Evolutionary conservation across 257 asterid species (phyloP), one percentile per base, ranked within the genome.

Genomic region (Nicotiana noctiflora): DNA sequence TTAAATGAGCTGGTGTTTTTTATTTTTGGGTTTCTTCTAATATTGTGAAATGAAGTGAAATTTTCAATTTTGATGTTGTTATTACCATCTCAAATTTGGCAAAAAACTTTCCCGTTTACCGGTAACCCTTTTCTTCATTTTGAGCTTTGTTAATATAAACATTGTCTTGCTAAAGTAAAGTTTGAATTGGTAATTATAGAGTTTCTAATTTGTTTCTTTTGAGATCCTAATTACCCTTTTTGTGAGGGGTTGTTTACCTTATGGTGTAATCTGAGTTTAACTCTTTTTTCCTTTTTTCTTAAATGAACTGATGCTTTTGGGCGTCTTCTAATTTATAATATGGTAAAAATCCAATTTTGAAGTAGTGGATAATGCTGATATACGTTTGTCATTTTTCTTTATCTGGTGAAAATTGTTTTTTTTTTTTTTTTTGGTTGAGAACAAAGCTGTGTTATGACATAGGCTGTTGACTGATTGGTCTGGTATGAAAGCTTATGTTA

Each of bases 271-370:
- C 19, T 53, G 59, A 53, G 15, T 53, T 53, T 2, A 40, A 40
- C 57, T 52, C n/a, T 15, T 52, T 52, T 52, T 52, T 17, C 9
- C 11, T 11, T n/a, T 34, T 67, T 67, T 8, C 59, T 44, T 70
- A 70, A 44, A 70, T 44, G 77, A 70, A 40, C 19, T 70, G 77
- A 19, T 44, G 77, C 23, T 44, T 70, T 70, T 70, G 57, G 59
- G 59, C 44, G 44, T 70, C 19, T 70, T 70, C 77, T 70, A 70
- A 3, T 6, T 70, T 44, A 56, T 44, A 19, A 44, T 40, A 70
- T 19, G 60, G 40, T 72, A 21, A 14, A 5, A 12, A 13, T 49
- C 3, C 49, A 40, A 40, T 67, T 19, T 52, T 14, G 23, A 23
- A 21, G 78, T 5, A 19, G 19, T 68, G 31, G 31, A 68, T 37